These are phyloP conservation scores for Fusarium scirpi DNA, from an alignment of 2,329 filamentous ascomycete species.

Conservation along the genomic window DNA sequence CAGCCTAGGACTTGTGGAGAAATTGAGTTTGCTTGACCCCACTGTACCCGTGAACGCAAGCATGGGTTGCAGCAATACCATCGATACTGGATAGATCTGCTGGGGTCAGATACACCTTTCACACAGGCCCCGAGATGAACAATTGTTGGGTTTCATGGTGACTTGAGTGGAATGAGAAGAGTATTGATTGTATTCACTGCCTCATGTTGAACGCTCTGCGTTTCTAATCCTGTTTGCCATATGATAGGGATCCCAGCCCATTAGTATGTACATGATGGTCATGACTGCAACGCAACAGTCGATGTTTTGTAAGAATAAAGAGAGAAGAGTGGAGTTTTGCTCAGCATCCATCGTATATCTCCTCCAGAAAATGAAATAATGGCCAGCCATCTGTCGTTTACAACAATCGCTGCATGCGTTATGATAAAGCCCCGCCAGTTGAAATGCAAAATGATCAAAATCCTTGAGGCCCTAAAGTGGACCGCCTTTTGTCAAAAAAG, in stretches of 20 bases:
- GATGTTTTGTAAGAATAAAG: constrained; percentile 26
- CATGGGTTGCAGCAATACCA: constrained; percentile 16
- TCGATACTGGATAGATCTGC: background rate
- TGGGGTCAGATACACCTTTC: background rate
- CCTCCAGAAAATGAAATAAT: constrained; percentile 30
- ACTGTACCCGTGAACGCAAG: constrained; percentile 24
- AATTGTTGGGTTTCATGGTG: background rate
- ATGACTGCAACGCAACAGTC: constrained; percentile 35
- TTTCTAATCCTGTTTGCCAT: constrained; percentile 19
- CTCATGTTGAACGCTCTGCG: constrained; percentile 39
- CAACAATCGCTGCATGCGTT: constrained; percentile 21
- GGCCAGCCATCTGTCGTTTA: constrained; percentile 35
- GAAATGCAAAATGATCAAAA: constrained; percentile 40
- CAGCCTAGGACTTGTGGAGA: constrained; percentile 10
- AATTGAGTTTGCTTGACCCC: constrained; percentile 17
- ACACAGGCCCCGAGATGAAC: background rate
- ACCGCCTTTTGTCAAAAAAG: constrained; percentile 30
- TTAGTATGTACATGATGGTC: constrained; percentile 9
- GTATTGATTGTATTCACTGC: constrained; percentile 38
- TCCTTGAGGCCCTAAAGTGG: constrained; percentile 32
- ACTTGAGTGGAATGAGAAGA: background rate
- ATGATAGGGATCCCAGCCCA: constrained; percentile 26
- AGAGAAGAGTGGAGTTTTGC: constrained; percentile 3
- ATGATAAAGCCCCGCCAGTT: constrained; percentile 12
- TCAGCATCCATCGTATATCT: background rate